Conservation (phyloP, 1,139 yeast genomes). For the Debaryomyces sp. region DNA sequence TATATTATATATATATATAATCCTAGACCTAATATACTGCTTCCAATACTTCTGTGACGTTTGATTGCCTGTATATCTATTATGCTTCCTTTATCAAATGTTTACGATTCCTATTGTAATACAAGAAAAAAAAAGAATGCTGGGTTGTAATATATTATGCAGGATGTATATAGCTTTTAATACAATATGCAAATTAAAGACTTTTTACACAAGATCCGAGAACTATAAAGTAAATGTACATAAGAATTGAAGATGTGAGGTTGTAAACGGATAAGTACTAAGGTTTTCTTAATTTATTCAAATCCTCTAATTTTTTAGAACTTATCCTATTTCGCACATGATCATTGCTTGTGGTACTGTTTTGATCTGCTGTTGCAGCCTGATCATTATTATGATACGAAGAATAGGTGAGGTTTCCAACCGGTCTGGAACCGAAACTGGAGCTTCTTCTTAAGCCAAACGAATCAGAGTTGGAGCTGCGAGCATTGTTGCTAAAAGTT, state of each 20-base stretch:
- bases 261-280: background rate
- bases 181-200: background rate
- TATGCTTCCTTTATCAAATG: background rate
- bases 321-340: conserved; percentile 11
- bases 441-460: conserved; percentile 23
- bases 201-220: background rate
- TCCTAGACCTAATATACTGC: background rate
- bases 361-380: background rate
- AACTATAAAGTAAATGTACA: background rate
- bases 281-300: conserved; percentile 21
- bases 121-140: background rate
- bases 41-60: background rate
- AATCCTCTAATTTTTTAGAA: conserved; percentile 18
- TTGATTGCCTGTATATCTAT: background rate
- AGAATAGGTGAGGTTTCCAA: background rate
- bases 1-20: background rate
- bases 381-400: background rate
- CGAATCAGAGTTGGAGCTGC: conserved; percentile 8
- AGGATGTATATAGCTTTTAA: background rate
- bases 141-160: background rate
- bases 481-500: background rate
- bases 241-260: background rate
- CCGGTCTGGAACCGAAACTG: conserved; percentile 15
- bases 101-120: background rate
- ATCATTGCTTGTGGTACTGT: conserved; percentile 1